phyloP scores from a whole-genome alignment of 1,139 yeast genomes.

The Pichiaceae sp. region DNA sequence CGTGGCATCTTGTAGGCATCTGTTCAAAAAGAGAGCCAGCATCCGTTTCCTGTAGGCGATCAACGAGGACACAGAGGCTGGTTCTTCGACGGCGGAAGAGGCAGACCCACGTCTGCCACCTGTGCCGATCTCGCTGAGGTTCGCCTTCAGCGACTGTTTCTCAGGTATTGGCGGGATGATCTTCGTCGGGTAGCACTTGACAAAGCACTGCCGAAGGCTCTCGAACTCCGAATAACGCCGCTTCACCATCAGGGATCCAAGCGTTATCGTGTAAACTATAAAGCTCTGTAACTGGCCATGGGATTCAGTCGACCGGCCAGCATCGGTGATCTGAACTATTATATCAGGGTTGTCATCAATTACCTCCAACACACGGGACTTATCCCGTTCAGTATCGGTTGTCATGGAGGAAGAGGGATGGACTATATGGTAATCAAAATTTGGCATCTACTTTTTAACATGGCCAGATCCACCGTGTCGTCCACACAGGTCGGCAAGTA shows the following conservation, averaged over 20 bases:
- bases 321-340: constrained; percentile 56
- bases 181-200: constrained; percentile 70
- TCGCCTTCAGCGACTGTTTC: constrained; percentile 50
- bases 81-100: neutral
- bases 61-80: constrained; percentile 12
- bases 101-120: neutral
- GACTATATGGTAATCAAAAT: too few relatives aligned
- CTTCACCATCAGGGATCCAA: constrained; percentile 56
- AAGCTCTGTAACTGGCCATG: constrained; percentile 42
- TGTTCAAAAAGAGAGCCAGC: constrained; percentile 67
- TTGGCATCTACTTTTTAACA: too few relatives aligned
- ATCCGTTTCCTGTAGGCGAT: constrained; percentile 66
- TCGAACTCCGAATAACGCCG: constrained; percentile 92
- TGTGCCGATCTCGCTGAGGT: constrained; percentile 16
- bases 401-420: too few relatives aligned
- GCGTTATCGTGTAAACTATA: constrained; percentile 71
- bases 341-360: constrained; percentile 25
- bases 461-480: constrained; percentile 5
- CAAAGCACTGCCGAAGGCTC: constrained; percentile 59
- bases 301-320: constrained; percentile 73
- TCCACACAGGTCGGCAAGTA: constrained; percentile 5
- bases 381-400: too few relatives aligned
- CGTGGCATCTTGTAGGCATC: constrained; percentile 54
- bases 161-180: constrained; percentile 94
- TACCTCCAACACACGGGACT: constrained; percentile 27